phyloP scores from a whole-genome alignment of 129 eudicot genomes.

The Artemisia annua region DNA sequence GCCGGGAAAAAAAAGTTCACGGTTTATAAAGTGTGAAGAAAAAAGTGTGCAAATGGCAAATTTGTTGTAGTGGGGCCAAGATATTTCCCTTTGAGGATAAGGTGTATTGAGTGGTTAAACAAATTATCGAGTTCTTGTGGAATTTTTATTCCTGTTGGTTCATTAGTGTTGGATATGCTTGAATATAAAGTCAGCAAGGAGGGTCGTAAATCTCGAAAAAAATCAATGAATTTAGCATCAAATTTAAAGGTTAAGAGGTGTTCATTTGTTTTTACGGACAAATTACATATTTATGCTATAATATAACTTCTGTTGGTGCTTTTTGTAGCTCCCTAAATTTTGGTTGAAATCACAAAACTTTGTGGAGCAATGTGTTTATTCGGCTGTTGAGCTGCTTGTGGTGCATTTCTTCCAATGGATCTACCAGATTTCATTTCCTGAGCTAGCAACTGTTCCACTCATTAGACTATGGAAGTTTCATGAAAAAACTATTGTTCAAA shows the following conservation, averaged over 20 bases:
- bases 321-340: constrained; percentile 81
- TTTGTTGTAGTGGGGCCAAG: too few relatives aligned
- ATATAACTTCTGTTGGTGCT: too few relatives aligned
- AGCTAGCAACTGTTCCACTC: constrained; percentile 74
- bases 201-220: constrained; percentile 45
- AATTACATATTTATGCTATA: not conserved
- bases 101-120: constrained; percentile 85
- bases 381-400: constrained; percentile 68
- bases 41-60: too few relatives aligned
- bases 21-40: too few relatives aligned
- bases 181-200: constrained; percentile 72
- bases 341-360: constrained; percentile 72
- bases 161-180: constrained; percentile 64
- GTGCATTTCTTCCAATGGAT: constrained; percentile 87
- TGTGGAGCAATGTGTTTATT: constrained; percentile 63
- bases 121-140: constrained; percentile 72
- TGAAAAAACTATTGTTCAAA: constrained; percentile 55
- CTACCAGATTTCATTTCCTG: constrained; percentile 90
- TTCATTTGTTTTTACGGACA: not conserved
- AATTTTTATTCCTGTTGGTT: constrained; percentile 71
- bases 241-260: constrained; percentile 63
- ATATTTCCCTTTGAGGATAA: constrained; percentile 70
- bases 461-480: constrained; percentile 58
- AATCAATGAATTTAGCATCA: constrained; percentile 40
- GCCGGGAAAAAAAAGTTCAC: too few relatives aligned